Evolutionary conservation across 768 basidiomycete species (phyloP), one percentile per base, ranked within the genome.

Genomic region (Clathrus columnatus): DNA sequence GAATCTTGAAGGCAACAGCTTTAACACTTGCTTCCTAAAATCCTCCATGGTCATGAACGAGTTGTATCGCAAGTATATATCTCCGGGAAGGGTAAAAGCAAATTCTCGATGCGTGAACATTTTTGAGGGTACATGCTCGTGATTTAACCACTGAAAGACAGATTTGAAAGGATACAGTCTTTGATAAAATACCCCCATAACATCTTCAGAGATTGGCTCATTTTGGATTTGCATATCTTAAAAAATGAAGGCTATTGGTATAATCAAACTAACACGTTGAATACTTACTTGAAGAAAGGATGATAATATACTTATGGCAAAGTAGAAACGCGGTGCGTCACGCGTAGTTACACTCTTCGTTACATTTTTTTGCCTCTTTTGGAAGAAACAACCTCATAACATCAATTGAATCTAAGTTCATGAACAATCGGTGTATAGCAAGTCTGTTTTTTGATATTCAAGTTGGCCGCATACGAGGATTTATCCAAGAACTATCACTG

Each of bases 61-160:
- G 68, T 96, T 86, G 73, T 97, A 98, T 16, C 96, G 88, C 28
- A 98, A 74, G 69, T 98, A 98, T 11, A 90, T 83, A 61, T 97
- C 95, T 45, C 86, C 87, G 28, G 79, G 79, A 20, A 98, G 81
- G 2, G 94, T 97, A 69, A 95, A 94, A 20, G 96, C 84, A 67
- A 97, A 95, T 68, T 99, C 96, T 65, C 96, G 85, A 64, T 97
- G 84, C 2, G 89, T 91, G 67, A 91, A 98, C 48, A 89, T 80
- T 58, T 80, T 82, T 11, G 84, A 79, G 1, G 94, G 80, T 54
- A 76, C 73, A 59, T 90, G 86, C 59, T 86, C 87, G 60, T 97
- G 95, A 66, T 97, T 97, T 21, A 99, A 76, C 96, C 96, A 99
- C 57, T 80, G 78, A 71, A 85, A 97, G 60, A 98, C 79, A 0